Base-by-base conservation (phyloP, 306 rosid species). In the Abrus precatorius region DNA sequence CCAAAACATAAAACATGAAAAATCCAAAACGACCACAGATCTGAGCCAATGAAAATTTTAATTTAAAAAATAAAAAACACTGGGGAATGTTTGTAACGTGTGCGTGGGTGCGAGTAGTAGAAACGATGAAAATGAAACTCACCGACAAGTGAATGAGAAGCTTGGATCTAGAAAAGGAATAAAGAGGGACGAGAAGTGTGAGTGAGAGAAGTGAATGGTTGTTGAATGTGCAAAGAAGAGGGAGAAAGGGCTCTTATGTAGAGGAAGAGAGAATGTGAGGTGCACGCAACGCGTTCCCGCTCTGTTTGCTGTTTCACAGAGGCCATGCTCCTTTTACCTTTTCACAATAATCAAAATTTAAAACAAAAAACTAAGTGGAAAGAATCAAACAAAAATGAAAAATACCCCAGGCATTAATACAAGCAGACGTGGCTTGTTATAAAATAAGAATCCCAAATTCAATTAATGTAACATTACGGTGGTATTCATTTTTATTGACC, bases 251-350 rank as follows among this genome's bases (percentile, higher is more conserved):
- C 36, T 85, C 82, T 84, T 84, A 87, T 72, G 88, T 75, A 82
- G 89, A 83, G 85, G 76, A 80, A 33, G 53, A 69, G 44, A 59
- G 27, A 34, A 45, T 8, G 57, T 75, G 57, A 71, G 82, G 79
- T 72, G 85, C 74, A 73, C 87, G 88, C 81, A 41, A 75, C 92
- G 92, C 87, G 88, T 82, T 74, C 85, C 85, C 85, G 80, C 85
- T 81, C 61, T 74, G 36, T 49, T 40, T 74, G 59, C 53, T 20
- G 48, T 76, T 76, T 63, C 56, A 14, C 55, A 14, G n/a, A 44
- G n/a, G 33, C 52, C 3, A 33, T 20, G 7, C 3, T 5, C 73
- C 1, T 34, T 67, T 28, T 41, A 5, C 9, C 56, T 29, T 45
- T 68, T 43, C 1, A 34, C 28, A 56, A 0, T 7, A 9, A 29